These are phyloP conservation scores for Mycena chlorophos DNA, from an alignment of 768 basidiomycete genomes.

Conservation along the genomic window DNA sequence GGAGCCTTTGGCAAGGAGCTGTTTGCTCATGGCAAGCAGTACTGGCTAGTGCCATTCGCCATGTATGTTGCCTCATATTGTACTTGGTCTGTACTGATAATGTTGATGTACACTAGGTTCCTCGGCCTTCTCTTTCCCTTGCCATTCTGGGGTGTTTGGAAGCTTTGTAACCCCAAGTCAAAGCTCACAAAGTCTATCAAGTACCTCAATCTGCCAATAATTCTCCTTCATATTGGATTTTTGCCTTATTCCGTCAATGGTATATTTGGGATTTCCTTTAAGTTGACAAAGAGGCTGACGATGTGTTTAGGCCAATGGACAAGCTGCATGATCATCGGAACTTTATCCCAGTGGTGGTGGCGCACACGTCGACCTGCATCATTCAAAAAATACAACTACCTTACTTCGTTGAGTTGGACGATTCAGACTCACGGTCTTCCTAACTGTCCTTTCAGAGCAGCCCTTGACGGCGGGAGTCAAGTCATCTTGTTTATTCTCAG, in stretches of 20 bases:
- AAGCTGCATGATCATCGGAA: slow-evolving; percentile 53
- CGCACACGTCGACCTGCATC: too few relatives aligned
- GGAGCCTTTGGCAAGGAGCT: slow-evolving; percentile 56
- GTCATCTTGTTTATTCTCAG: slow-evolving; percentile 52
- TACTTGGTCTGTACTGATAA: not conserved
- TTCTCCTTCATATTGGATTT: slow-evolving; percentile 41
- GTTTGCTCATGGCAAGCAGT: slow-evolving; percentile 49
- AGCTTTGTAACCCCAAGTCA: slow-evolving; percentile 35
- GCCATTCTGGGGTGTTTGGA: slow-evolving; percentile 49
- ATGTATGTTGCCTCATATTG: slow-evolving; percentile 37
- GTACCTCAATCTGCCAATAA: slow-evolving; percentile 49
- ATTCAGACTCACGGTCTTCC: slow-evolving; percentile 30
- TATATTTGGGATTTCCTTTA: not conserved
- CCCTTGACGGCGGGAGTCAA: slow-evolving; percentile 50
- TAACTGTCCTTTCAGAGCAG: slow-evolving; percentile 49
- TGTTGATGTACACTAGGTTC: slow-evolving; percentile 25
- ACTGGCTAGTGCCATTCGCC: slow-evolving; percentile 46
- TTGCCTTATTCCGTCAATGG: slow-evolving; percentile 54
- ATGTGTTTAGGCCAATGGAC: slow-evolving; percentile 55
- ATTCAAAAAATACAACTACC: not conserved
- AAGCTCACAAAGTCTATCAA: slow-evolving; percentile 35
- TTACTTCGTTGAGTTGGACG: not conserved
- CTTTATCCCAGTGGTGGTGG: slow-evolving; percentile 51
- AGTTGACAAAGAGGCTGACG: too few relatives aligned
- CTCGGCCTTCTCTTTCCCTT: slow-evolving; percentile 51